phyloP scores from a whole-genome alignment of 352 stramenopile genomes.

The Phytophthora tentaculata region DNA sequence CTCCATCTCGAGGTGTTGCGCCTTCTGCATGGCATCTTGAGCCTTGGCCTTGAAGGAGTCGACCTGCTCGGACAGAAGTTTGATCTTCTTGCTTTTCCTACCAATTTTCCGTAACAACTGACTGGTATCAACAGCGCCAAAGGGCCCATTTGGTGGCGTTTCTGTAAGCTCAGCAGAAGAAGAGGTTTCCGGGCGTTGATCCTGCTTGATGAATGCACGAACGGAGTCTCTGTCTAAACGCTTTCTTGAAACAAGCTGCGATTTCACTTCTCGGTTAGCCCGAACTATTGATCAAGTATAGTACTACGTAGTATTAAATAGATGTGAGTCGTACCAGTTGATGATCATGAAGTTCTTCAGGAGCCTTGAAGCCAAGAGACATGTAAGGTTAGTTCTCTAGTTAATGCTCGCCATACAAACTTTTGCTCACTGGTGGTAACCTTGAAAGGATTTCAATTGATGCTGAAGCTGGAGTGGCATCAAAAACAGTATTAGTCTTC shows the following conservation, averaged over 20 bases:
- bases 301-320: too few species aligned
- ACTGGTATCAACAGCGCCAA: slow-evolving; percentile 9
- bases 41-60: slow-evolving; percentile 53
- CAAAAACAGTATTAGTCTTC: slow-evolving; percentile 15
- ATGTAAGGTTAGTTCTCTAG: too few species aligned
- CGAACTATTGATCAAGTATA: background rate
- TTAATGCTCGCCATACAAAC: too few species aligned
- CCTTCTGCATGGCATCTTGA: slow-evolving; percentile 55
- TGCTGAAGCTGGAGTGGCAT: slow-evolving; percentile 21
- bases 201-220: slow-evolving; percentile 6
- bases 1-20: slow-evolving; percentile 84
- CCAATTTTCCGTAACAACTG: slow-evolving; percentile 30
- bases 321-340: slow-evolving; percentile 31
- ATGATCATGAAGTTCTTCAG: slow-evolving; percentile 27
- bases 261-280: background rate
- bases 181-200: background rate
- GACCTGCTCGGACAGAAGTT: slow-evolving; percentile 43
- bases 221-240: slow-evolving; percentile 18
- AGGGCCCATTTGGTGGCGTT: background rate
- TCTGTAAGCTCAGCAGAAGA: too few species aligned
- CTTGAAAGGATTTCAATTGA: slow-evolving; percentile 37
- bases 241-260: slow-evolving; percentile 30
- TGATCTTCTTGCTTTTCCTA: slow-evolving; percentile 65
- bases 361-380: background rate
- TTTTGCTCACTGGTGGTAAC: slow-evolving; percentile 38